Base-by-base conservation (phyloP, 495 filamentous ascomycete species). In the Penicillium desertorum region DNA sequence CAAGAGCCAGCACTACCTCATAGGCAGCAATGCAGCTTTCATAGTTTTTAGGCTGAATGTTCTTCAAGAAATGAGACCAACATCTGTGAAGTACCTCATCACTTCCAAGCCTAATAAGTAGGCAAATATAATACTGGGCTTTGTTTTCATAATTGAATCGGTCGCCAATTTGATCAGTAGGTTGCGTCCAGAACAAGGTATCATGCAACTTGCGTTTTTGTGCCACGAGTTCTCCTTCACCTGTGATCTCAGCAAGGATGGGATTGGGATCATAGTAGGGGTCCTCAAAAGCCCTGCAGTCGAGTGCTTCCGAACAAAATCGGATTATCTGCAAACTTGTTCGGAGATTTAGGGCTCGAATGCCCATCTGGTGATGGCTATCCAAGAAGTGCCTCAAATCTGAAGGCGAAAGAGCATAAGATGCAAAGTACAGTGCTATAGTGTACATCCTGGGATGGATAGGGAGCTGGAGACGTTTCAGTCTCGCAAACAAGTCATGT, bases 201-300 rank as follows among this genome's bases (percentile, higher is more conserved):
- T 62, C 57, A 58, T 70, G 67, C 19, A 74, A 29, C 22, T 8
- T 61, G 11, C 37, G 49, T n/a, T 42, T 34, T 34, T 39, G 36
- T 29, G 36, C 16, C 22, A 25, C 34, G 9, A 46, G n/a, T 9
- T 44, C 49, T 45, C 43, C 49, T 47, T 68, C 68, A 9, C 68
- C 69, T 25, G 66, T 69, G n/a, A 76, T 54, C 41, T 64, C 17
- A 10, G 59, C 49, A 44, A 64, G 62, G 17, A 78, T 57, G 10
- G 50, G 52, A 1, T 43, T 45, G n/a, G 49, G 58, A 48, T 74
- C 62, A 25, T 66, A 65, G 12, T 45, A 23, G 12, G 65, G 58
- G 4, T 63, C 36, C 12, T 68, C 65, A 49, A 73, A 71, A 5
- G 56, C 23, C n/a, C 57, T 34, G 7, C 57, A 49, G 42, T 63